Evolutionary conservation across 2,329 filamentous ascomycete species (phyloP).

Genomic region (Endoconidiophora laricicola): DNA sequence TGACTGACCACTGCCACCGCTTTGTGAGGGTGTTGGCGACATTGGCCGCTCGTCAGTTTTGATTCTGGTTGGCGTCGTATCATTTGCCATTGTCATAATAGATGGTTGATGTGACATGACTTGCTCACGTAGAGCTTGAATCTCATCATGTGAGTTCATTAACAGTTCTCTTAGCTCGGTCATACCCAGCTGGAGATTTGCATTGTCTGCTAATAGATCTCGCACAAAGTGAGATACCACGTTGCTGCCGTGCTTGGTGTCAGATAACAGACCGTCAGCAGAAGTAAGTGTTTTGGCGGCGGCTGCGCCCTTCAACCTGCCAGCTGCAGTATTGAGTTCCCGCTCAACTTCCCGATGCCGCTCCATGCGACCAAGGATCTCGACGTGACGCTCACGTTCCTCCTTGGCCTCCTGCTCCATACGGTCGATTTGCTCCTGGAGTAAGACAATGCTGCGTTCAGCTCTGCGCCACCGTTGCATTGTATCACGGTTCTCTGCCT

Average conservation of each 20-base stretch:
- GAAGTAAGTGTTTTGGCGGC: constrained; percentile 42
- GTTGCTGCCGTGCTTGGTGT: constrained; percentile 18
- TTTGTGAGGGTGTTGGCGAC: constrained; percentile 18
- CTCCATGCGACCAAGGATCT: constrained; percentile 71
- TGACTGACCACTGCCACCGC: constrained; percentile 24
- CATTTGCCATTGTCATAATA: constrained; percentile 18
- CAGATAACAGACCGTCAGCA: constrained; percentile 17
- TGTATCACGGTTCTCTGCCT: constrained; percentile 62
- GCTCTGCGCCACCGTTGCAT: constrained; percentile 73
- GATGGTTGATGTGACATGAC: constrained; percentile 59
- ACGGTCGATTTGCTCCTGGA: constrained; percentile 75
- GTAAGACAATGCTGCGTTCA: constrained; percentile 57
- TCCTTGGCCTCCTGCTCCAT: constrained; percentile 72
- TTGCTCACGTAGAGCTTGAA: constrained; percentile 71
- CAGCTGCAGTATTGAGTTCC: constrained; percentile 64
- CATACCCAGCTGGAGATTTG: constrained; percentile 80
- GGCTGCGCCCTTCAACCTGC: constrained; percentile 65
- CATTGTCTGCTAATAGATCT: constrained; percentile 88
- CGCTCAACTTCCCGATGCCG: constrained; percentile 66
- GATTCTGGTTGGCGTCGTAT: background rate
- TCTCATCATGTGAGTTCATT: constrained; percentile 82
- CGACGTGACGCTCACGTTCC: constrained; percentile 65
- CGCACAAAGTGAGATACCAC: constrained; percentile 95
- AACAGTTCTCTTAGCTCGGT: constrained; percentile 83
- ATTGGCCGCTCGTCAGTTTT: background rate